Base-by-base conservation (phyloP, 495 filamentous ascomycete species). In the Penicillium dipodomyicola region DNA sequence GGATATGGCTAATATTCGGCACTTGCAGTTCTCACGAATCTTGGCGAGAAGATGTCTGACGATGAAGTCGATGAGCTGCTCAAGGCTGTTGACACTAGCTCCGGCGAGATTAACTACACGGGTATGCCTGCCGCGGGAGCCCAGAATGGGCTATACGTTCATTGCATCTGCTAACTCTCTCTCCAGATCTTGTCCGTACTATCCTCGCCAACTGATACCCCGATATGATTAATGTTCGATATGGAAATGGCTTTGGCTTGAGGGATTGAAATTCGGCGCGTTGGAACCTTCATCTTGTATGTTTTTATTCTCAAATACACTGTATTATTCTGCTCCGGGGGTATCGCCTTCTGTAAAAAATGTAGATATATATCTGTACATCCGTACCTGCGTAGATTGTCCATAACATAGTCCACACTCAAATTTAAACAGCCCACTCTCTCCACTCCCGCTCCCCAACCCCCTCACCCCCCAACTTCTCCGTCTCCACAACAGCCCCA, bases 11-110 rank as follows among this genome's bases (percentile, higher is more conserved):
- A 22, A 53, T 53, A 27, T 53, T 33, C 41, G 12, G 0, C 25
- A 15, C 30, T 48, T 29, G 6, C 51, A 87, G 91, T 98, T 68
- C 77, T 98, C 56, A 98, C 94, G 48, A 96, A 96, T 65, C 78
- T 98, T 55, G 94, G 94, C 60, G 94, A 98, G 85, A 97, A 97
- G 80, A 95, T 98, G 88, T 91, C 89, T 60, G 92, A 97, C 65
- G 93, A 96, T 43, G 94, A 98, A 77, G 94, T 97, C 40, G 92
- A 98, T 67, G 94, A 98, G 82, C 80, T 98, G 65, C 82, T 97
- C 68, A 97, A 97, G 84, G 91, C 90, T 3, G 92, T 97, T 59
- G 92, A 98, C 67, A 92, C 91, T 54, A 91, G 85, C 72, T 91
- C 86, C 53, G 93, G 92, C 57, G 91, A 97, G 81, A 88, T 97